A percentile compares a stretch with the other conserved stretches of the same genome.
Conservation (phyloP, 2,329 filamentous ascomycete genomes). For the Colletotrichum tofieldiae region DNA sequence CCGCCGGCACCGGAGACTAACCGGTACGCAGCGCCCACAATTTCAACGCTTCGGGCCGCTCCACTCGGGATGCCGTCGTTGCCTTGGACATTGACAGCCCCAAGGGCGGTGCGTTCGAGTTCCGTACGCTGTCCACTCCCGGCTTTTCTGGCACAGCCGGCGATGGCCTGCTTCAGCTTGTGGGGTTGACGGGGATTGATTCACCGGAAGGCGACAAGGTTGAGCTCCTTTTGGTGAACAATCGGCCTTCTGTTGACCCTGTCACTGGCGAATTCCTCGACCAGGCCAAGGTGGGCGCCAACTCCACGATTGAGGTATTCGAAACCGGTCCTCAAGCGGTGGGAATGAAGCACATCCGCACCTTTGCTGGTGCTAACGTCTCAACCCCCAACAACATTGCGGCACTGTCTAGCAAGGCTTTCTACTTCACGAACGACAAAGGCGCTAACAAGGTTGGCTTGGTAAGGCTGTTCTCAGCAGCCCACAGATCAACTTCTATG, state of each 20-base stretch:
- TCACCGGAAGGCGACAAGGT: constrained; percentile 36
- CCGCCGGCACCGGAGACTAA: constrained; percentile 12
- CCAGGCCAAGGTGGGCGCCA: constrained; percentile 74
- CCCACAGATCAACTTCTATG: neutral
- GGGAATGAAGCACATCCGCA: constrained; percentile 47
- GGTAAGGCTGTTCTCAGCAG: constrained; percentile 26
- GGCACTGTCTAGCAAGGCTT: constrained; percentile 41
- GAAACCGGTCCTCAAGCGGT: constrained; percentile 40
- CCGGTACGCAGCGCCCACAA: constrained; percentile 19
- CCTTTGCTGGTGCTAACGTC: constrained; percentile 44
- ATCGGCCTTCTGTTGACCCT: constrained; percentile 47
- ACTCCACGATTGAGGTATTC: constrained; percentile 68
- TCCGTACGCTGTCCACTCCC: constrained; percentile 47
- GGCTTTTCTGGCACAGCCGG: constrained; percentile 50
- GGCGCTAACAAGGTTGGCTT: constrained; percentile 44
- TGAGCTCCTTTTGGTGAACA: constrained; percentile 48
- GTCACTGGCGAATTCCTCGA: constrained; percentile 62
- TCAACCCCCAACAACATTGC: constrained; percentile 48
- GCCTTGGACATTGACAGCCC: constrained; percentile 53
- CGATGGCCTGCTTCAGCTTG: constrained; percentile 51
- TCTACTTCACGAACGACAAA: constrained; percentile 49
- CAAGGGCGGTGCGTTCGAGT: constrained; percentile 41
- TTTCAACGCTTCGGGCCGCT: constrained; percentile 50
- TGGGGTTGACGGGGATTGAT: constrained; percentile 52
- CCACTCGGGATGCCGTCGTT: constrained; percentile 51